Conservation (phyloP, 257 asterid species). For the Capsicum chinense region DNA sequence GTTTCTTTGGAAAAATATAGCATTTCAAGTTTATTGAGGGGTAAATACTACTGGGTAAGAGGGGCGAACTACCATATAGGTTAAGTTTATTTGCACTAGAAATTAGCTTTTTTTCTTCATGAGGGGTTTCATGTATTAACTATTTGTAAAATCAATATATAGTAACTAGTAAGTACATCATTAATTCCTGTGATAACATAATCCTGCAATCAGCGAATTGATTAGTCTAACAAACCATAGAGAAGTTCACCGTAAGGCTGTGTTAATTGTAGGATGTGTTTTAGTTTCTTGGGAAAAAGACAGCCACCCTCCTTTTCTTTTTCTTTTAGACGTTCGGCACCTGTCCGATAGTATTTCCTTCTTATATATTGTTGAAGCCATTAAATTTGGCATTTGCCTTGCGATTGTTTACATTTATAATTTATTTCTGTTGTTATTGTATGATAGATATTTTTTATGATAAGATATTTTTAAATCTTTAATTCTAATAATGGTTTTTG, state of each 20-base stretch:
- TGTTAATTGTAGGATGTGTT: not conserved
- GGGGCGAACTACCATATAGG: not conserved
- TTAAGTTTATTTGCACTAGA: not conserved
- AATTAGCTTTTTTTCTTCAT: not conserved
- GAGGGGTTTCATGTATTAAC: not conserved
- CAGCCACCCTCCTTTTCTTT: not conserved
- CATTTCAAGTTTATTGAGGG: not conserved
- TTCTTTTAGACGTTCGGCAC: not conserved
- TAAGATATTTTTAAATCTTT: not conserved
- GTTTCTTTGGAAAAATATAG: not conserved
- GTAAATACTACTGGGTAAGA: not conserved
- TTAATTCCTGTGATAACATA: not conserved
- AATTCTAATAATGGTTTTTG: slow-evolving; percentile 18
- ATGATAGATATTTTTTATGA: not conserved
- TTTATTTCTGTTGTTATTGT: too few relatives aligned
- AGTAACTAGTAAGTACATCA: not conserved
- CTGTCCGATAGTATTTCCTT: not conserved
- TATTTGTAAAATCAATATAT: not conserved
- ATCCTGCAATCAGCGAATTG: not conserved
- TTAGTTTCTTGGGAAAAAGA: slow-evolving; percentile 20
- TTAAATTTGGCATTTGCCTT: too few relatives aligned
- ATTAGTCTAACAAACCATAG: not conserved
- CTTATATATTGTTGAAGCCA: too few relatives aligned
- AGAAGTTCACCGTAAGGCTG: not conserved
- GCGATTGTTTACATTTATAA: too few relatives aligned